Base-by-base conservation (phyloP, 129 eudicot genomes). In the Artemisia argyi region DNA sequence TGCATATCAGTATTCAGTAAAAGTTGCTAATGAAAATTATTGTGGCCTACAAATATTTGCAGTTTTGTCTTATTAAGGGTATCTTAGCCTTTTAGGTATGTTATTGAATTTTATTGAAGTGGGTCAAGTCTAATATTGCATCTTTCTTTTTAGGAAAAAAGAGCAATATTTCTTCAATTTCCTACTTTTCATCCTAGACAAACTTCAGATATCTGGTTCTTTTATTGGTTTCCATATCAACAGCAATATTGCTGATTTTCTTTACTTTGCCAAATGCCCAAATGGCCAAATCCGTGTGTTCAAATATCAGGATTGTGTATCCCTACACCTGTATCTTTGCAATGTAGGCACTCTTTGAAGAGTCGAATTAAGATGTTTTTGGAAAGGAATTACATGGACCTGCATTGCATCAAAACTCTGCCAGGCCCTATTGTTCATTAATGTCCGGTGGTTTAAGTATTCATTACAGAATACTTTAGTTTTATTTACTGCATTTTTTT, bases 221-320 rank as follows among this genome's bases (percentile, higher is more conserved):
- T 28, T 28, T 61, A 61, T 15, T 61, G 20, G 66, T 61, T 61
- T 61, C 15, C 32, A 52, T 14, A 61, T 12, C 66, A 30, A 61
- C 48, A 39, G 5, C 20, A 15, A 4, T 30, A 30, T 61, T 5
- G 63, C 10, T 39, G 46, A 7, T 39, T 39, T 39, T 8, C 46
- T 20, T 58, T 10, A 18, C 28, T 11, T 20, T 61, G 14, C 8
- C 7, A 61, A 61, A 30, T 15, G 30, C 11, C 66, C 44, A 24
- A 61, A 30, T 15, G 30, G 4, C 66, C 44, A 24, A 30, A 61
- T 61, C 20, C 47, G 12, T 24, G 48, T 14, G 18, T 61, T 11
- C 20, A 6, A 1, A 44, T 61, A 20, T 58, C 63, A 20, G 63
- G 35, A 10, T 58, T 58, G 35, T 58, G n/a, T 20, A 30, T 20